phyloP scores from a whole-genome alignment of 345 rosid genomes.

The Xanthoceras sorbifolium region DNA sequence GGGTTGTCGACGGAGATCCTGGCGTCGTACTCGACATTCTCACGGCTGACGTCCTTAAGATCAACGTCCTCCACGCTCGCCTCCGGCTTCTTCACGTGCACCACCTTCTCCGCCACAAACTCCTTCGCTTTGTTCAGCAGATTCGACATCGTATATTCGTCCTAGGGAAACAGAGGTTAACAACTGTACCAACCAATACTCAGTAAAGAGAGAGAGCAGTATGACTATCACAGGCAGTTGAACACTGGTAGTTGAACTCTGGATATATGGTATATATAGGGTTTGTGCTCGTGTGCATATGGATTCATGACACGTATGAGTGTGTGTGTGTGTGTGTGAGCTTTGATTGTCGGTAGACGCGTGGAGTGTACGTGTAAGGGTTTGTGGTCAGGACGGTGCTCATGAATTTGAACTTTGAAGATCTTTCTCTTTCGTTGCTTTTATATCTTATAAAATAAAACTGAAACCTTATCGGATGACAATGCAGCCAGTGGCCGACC shows the following conservation, averaged over 20 bases:
- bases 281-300: background rate
- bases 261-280: background rate
- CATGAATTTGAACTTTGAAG: background rate
- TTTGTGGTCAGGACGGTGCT: background rate
- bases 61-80: slow-evolving; percentile 64
- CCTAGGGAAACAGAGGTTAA: background rate
- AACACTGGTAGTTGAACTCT: too few relatives aligned
- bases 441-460: too few relatives aligned
- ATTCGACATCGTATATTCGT: slow-evolving; percentile 39
- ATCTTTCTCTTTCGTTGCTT: too few relatives aligned
- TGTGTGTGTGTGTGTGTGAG: background rate
- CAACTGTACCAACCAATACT: too few relatives aligned
- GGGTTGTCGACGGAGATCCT: slow-evolving; percentile 75
- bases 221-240: background rate
- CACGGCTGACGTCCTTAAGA: slow-evolving; percentile 57
- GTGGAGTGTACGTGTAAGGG: background rate
- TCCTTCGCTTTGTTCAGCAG: slow-evolving; percentile 68
- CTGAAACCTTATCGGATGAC: too few relatives aligned
- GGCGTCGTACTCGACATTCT: slow-evolving; percentile 63
- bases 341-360: too few relatives aligned
- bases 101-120: slow-evolving; percentile 69
- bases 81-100: slow-evolving; percentile 67
- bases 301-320: background rate
- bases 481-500: too few relatives aligned
- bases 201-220: too few relatives aligned